These are phyloP conservation scores for Monilinia vaccinii-corymbosi DNA, from an alignment of 2,329 filamentous ascomycete species.

Conservation along the genomic window DNA sequence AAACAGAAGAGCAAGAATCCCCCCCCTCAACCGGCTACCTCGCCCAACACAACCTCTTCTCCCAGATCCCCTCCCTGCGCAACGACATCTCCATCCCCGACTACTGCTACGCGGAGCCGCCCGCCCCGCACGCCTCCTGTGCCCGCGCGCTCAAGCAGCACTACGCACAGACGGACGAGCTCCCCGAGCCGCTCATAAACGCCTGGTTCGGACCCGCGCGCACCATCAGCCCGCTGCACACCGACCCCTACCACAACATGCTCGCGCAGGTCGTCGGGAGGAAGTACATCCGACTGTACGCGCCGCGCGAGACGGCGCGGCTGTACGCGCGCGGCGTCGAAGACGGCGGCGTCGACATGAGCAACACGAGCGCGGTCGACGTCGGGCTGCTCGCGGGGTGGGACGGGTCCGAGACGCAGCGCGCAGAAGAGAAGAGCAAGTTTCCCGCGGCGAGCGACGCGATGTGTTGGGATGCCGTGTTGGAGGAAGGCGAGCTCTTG, in stretches of 20 bases:
- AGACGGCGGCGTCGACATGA: conserved; percentile 72
- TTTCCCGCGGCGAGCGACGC: conserved; percentile 20
- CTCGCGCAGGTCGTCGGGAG: conserved; percentile 79
- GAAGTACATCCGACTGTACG: conserved; percentile 88
- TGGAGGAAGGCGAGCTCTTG: conserved; percentile 73
- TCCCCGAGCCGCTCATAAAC: conserved; percentile 63
- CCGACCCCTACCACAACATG: conserved; percentile 89
- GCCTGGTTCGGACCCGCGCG: conserved; percentile 86
- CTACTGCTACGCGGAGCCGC: conserved; percentile 67
- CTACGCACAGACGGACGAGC: conserved; percentile 34
- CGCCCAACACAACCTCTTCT: conserved; percentile 81
- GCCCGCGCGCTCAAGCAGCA: conserved; percentile 32
- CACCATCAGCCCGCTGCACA: conserved; percentile 89
- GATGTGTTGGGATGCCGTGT: conserved; percentile 57
- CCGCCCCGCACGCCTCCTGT: conserved; percentile 49
- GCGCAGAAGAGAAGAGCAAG: conserved; percentile 12
- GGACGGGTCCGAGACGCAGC: conserved; percentile 34
- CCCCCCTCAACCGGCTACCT: conserved; percentile 59
- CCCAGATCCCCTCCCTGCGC: conserved; percentile 68
- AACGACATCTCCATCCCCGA: conserved; percentile 75
- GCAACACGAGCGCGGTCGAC: conserved; percentile 77
- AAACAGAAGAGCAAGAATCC: too few relatives aligned
- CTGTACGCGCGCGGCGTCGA: conserved; percentile 56
- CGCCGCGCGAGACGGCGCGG: conserved; percentile 48
- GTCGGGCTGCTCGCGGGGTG: conserved; percentile 59